phyloP scores from a whole-genome alignment of 2,329 filamentous ascomycete species.

The Penicillium sp. region DNA sequence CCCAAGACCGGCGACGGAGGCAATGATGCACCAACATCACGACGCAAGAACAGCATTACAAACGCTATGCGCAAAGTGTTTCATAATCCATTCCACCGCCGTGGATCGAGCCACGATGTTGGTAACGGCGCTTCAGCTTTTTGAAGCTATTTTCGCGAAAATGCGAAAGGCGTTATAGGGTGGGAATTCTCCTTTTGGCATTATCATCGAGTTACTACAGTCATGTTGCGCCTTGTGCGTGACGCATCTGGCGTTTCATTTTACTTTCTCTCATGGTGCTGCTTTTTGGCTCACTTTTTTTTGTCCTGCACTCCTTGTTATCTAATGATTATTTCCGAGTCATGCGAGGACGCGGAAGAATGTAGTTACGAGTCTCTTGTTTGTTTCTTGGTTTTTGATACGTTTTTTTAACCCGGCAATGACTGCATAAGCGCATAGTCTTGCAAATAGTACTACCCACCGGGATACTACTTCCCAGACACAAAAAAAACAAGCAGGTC shows the following conservation, averaged over 20 bases:
- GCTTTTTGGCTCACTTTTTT: not conserved
- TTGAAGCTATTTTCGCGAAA: constrained; percentile 6
- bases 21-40: constrained; percentile 21
- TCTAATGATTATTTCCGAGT: constrained; percentile 6
- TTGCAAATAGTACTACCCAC: constrained; percentile 3
- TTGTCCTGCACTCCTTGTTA: constrained; percentile 4
- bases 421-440: constrained; percentile 6
- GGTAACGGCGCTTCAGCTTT: constrained; percentile 1
- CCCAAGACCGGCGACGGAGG: constrained; percentile 18
- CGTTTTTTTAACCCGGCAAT: not conserved
- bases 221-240: not conserved
- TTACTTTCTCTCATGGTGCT: not conserved
- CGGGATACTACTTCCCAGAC: not conserved
- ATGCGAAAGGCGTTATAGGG: not conserved
- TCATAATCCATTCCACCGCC: constrained; percentile 45
- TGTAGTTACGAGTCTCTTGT: constrained; percentile 1
- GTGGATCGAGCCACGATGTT: constrained; percentile 31
- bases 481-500: not conserved
- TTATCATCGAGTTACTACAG: constrained; percentile 3
- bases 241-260: constrained; percentile 16
- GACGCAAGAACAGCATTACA: constrained; percentile 40
- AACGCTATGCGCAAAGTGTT: constrained; percentile 48
- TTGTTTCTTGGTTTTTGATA: constrained; percentile 1
- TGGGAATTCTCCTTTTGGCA: not conserved
- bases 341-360: not conserved